Base-by-base conservation (phyloP, 805 yeast genomes). In the Cyberlindnera galapagoensis region DNA sequence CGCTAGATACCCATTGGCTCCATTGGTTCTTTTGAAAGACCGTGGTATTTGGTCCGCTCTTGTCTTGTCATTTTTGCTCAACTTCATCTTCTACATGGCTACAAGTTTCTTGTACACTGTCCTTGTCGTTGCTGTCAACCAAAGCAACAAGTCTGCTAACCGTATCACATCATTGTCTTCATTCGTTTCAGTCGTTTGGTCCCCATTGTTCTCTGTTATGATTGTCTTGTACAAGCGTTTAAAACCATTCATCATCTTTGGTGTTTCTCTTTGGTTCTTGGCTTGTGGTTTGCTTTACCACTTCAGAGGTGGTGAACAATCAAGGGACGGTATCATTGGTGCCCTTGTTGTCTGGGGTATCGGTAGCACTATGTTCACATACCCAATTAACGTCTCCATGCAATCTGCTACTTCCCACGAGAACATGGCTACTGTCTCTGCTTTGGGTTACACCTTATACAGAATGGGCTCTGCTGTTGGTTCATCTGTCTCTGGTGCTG, bases 11-110 rank as follows among this genome's bases (percentile, higher is more conserved):
- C 92, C 94, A n/a, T 51, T 83, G 26, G 55, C 74, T 13, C 90
- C 92, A 13, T 60, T 62, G 42, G 54, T 62, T 10, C 62, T 79
- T 40, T 51, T 82, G 48, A 72, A 63, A 37, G 83, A 82, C 54
- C 71, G 86, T 44, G 83, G 81, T 40, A 77, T 81, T 20, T 78
- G 84, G 80, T 61, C 84, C 10, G 81, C 88, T n/a, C 48, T 79
- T 36, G 48, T 63, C 19, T 66, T 80, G 40, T 79, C 74, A 3
- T 55, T 78, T 36, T 56, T 80, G 40, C 62, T 78, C 38, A 71
- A 78, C 57, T 68, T 76, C 49, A 62, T 76, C 33, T 79, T 71
- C 69, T 69, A 74, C 54, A 71, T 80, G 79, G 85, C 80, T 31
- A 73, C 75, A 39, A 82, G 76, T 45, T 82, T 68, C 54, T 53